phyloP scores from a whole-genome alignment of 2,329 filamentous ascomycete genomes.

The Trichoderma asperellum region DNA sequence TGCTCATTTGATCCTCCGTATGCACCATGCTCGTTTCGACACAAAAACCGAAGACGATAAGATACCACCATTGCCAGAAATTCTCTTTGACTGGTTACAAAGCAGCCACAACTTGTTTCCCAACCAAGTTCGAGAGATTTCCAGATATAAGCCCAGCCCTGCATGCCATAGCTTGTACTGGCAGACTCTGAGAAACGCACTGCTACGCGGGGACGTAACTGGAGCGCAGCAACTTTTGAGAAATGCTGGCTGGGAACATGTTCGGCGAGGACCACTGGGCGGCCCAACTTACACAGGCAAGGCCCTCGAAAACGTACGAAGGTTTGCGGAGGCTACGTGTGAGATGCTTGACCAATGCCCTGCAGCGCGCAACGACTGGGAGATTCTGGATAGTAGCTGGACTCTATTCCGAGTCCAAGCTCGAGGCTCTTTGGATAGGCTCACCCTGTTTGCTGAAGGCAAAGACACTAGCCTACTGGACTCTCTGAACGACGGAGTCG shows the following conservation, averaged over 20 bases:
- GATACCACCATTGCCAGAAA: slow-evolving; percentile 67
- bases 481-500: slow-evolving; percentile 43
- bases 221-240: slow-evolving; percentile 70
- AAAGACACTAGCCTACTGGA: slow-evolving; percentile 53
- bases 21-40: slow-evolving; percentile 68
- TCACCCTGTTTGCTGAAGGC: slow-evolving; percentile 80
- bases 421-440: slow-evolving; percentile 67
- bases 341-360: slow-evolving; percentile 75
- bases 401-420: slow-evolving; percentile 78
- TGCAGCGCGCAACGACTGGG: slow-evolving; percentile 72
- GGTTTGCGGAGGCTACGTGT: slow-evolving; percentile 69
- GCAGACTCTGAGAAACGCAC: slow-evolving; percentile 75
- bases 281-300: slow-evolving; percentile 72
- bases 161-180: slow-evolving; percentile 80
- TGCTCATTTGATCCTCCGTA: slow-evolving; percentile 74
- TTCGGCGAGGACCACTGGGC: slow-evolving; percentile 68
- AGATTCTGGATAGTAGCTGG: slow-evolving; percentile 82
- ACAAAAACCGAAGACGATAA: slow-evolving; percentile 45
- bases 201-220: slow-evolving; percentile 74
- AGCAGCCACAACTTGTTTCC: slow-evolving; percentile 73
- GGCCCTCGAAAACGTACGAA: slow-evolving; percentile 77
- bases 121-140: slow-evolving; percentile 67
- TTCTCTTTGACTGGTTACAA: slow-evolving; percentile 83
- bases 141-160: slow-evolving; percentile 69
- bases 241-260: slow-evolving; percentile 77